phyloP scores from a whole-genome alignment of 1,139 yeast species.

The Suhomyces wounanorum region DNA sequence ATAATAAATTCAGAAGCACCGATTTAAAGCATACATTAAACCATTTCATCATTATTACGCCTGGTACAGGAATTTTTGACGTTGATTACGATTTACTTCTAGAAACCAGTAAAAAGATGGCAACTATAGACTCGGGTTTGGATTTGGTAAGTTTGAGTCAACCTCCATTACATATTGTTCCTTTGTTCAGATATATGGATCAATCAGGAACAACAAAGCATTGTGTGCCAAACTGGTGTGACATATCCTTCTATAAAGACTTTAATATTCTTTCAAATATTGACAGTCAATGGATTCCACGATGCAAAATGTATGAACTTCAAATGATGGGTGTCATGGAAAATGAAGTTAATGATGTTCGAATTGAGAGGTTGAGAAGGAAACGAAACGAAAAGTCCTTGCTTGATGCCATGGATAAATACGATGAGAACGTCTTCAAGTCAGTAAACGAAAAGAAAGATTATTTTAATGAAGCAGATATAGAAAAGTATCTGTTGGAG shows the following conservation, averaged over 20 bases:
- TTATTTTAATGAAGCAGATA: constrained; percentile 14
- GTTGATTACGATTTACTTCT: constrained; percentile 80
- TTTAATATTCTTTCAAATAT: constrained; percentile 38
- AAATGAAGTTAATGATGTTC: constrained; percentile 70
- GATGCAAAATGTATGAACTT: constrained; percentile 89
- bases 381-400: constrained; percentile 34
- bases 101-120: constrained; percentile 73
- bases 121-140: constrained; percentile 78
- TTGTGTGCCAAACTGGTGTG: constrained; percentile 94
- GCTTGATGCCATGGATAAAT: constrained; percentile 55
- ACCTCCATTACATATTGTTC: constrained; percentile 91
- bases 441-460: constrained; percentile 22
- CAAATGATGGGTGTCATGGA: constrained; percentile 99
- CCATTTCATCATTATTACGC: constrained; percentile 82
- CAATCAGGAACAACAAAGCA: constrained; percentile 57
- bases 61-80: constrained; percentile 92
- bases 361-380: constrained; percentile 54
- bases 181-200: constrained; percentile 69
- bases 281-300: constrained; percentile 73
- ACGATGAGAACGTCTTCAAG: constrained; percentile 59
- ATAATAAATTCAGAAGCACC: constrained; percentile 81
- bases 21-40: constrained; percentile 85
- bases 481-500: constrained; percentile 12
- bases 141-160: constrained; percentile 88
- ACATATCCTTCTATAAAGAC: constrained; percentile 83